phyloP scores from a whole-genome alignment of 129 eudicot species.

The Pulicaria dysenterica region DNA sequence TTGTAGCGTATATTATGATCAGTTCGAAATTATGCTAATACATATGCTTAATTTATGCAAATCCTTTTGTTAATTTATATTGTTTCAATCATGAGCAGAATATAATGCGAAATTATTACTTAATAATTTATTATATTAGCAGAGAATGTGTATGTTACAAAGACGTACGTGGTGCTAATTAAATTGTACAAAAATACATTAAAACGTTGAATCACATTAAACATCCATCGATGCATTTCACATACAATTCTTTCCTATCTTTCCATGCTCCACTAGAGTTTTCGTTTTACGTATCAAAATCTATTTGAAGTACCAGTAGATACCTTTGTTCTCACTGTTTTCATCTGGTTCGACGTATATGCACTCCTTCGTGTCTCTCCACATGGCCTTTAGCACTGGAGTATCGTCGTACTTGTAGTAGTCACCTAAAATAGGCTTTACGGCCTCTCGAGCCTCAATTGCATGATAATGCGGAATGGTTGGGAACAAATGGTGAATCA shows the following conservation, averaged over 20 bases:
- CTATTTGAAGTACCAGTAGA: constrained; percentile 29
- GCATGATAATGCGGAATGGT: constrained; percentile 39
- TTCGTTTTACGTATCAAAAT: neutral
- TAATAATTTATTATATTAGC: constrained; percentile 2
- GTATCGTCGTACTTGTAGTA: constrained; percentile 36
- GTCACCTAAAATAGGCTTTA: constrained; percentile 34
- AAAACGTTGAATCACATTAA: neutral
- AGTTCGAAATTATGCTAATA: too few species aligned
- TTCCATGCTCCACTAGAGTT: neutral
- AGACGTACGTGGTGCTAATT: constrained; percentile 13
- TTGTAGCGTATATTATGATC: too few species aligned
- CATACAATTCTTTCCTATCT: neutral
- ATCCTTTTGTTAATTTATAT: too few species aligned
- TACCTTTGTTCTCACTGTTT: constrained; percentile 25
- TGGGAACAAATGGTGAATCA: constrained; percentile 37
- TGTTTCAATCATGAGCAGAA: too few species aligned
- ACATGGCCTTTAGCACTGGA: constrained; percentile 31
- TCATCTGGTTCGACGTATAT: constrained; percentile 38
- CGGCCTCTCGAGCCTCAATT: constrained; percentile 31
- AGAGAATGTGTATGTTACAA: constrained; percentile 18
- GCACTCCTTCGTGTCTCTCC: constrained; percentile 39
- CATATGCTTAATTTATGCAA: too few species aligned
- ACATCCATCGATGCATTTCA: neutral
- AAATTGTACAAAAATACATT: constrained; percentile 20
- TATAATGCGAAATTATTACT: too few species aligned